These are phyloP conservation scores for Populus alba DNA, from an alignment of 345 rosid species.

Conservation along the genomic window DNA sequence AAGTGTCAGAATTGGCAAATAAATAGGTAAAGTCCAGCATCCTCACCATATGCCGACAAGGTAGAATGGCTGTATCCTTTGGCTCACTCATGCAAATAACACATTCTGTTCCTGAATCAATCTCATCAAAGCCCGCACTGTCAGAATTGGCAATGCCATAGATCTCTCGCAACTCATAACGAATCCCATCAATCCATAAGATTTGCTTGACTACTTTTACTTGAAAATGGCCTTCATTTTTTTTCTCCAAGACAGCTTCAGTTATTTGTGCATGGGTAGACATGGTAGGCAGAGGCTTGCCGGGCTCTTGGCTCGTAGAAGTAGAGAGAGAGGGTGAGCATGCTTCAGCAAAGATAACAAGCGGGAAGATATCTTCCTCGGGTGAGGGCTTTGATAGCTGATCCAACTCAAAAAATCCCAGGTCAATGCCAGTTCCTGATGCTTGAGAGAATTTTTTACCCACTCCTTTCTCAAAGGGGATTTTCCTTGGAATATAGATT, in stretches of 20 bases:
- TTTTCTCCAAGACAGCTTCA: slow-evolving; percentile 35
- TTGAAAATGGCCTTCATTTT: slow-evolving; percentile 27
- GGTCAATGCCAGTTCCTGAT: slow-evolving; percentile 44
- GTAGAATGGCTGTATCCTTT: slow-evolving; percentile 41
- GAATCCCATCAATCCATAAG: slow-evolving; percentile 34
- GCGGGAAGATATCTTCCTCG: slow-evolving; percentile 33
- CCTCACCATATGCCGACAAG: slow-evolving; percentile 56
- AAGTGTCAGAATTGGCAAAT: neutral
- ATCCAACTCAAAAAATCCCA: slow-evolving; percentile 36
- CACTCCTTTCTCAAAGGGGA: slow-evolving; percentile 41
- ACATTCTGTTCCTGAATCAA: slow-evolving; percentile 41
- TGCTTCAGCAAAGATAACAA: slow-evolving; percentile 43
- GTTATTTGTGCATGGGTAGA: slow-evolving; percentile 44
- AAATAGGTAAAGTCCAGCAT: neutral
- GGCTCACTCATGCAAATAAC: slow-evolving; percentile 51
- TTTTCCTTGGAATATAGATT: slow-evolving; percentile 22
- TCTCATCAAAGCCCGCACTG: slow-evolving; percentile 25
- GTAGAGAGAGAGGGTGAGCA: slow-evolving; percentile 13
- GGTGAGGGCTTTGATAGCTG: slow-evolving; percentile 31
- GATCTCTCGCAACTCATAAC: slow-evolving; percentile 46
- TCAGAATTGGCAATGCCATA: slow-evolving; percentile 37
- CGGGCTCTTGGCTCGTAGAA: slow-evolving; percentile 9
- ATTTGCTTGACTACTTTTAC: slow-evolving; percentile 43
- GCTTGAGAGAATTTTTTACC: slow-evolving; percentile 44
- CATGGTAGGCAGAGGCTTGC: slow-evolving; percentile 4